Percentiles rank a stretch among this genome's conserved stretches.
phyloP scores from a whole-genome alignment of 2,329 filamentous ascomycete genomes.

The Shiraia bambusicola region DNA sequence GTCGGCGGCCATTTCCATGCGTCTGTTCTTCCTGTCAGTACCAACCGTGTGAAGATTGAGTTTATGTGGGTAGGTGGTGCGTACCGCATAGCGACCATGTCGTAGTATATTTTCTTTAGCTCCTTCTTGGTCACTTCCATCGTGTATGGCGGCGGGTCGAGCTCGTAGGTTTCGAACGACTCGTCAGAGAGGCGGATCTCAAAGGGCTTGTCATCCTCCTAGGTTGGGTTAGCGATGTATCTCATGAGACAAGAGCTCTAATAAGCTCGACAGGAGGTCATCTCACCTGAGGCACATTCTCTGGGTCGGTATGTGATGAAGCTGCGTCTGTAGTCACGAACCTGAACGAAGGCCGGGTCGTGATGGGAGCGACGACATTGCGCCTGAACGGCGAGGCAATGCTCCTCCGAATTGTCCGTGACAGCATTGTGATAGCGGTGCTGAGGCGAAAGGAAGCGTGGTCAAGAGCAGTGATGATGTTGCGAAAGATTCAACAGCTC shows the following conservation, averaged over 20 bases:
- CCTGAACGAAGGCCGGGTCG: slow-evolving; percentile 51
- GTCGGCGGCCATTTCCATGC: slow-evolving; percentile 99
- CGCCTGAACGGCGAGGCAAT: slow-evolving; percentile 44
- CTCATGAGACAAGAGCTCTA: not conserved
- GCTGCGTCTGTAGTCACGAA: slow-evolving; percentile 94
- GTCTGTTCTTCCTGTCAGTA: slow-evolving; percentile 56
- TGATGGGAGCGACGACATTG: slow-evolving; percentile 39
- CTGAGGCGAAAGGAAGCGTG: slow-evolving; percentile 19
- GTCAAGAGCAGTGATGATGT: slow-evolving; percentile 16
- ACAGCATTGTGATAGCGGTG: slow-evolving; percentile 40
- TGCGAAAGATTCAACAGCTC: slow-evolving; percentile 22
- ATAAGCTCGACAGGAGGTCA: slow-evolving; percentile 8
- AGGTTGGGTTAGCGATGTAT: slow-evolving; percentile 27
- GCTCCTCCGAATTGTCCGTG: slow-evolving; percentile 44
- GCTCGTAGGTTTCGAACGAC: slow-evolving; percentile 99
- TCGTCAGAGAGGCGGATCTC: slow-evolving; percentile 91
- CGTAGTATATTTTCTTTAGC: slow-evolving; percentile 97
- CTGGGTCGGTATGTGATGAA: slow-evolving; percentile 82
- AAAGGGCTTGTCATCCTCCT: slow-evolving; percentile 95
- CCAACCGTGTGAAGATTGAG: not conserved
- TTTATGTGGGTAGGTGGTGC: slow-evolving; percentile 29
- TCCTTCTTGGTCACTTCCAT: slow-evolving; percentile 95
- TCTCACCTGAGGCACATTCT: slow-evolving; percentile 66
- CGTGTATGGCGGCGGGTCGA: slow-evolving; percentile 93
- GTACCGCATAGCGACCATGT: slow-evolving; percentile 94